Percentiles rank a stretch among this genome's conserved stretches.
Evolutionary conservation across 306 rosid species (phyloP).

Genomic region (Gastrolobium bilobum): DNA sequence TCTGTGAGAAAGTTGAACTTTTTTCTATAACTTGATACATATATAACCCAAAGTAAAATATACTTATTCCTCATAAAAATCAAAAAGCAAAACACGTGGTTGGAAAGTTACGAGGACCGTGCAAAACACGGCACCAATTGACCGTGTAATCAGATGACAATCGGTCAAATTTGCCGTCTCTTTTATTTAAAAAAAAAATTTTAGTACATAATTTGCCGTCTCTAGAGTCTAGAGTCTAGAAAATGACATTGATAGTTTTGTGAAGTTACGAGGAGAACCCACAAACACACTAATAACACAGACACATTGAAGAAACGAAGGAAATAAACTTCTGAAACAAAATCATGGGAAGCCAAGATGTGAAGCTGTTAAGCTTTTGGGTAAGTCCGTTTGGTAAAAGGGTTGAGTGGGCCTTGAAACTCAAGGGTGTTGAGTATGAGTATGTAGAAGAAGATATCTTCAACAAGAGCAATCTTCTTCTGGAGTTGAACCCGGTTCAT

Average conservation of each 20-base stretch:
- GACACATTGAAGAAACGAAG: too few species aligned
- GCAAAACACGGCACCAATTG: too few species aligned
- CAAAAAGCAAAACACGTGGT: too few species aligned
- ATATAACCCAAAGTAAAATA: too few species aligned
- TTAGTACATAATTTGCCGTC: too few species aligned
- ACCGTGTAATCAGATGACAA: too few species aligned
- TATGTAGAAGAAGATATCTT: slow-evolving; percentile 59
- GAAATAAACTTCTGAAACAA: not conserved
- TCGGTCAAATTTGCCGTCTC: not conserved
- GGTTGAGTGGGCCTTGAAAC: slow-evolving; percentile 52
- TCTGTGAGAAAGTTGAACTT: too few species aligned
- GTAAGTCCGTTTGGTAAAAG: slow-evolving; percentile 49
- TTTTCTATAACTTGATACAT: too few species aligned
- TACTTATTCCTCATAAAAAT: too few species aligned
- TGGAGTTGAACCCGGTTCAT: slow-evolving; percentile 55
- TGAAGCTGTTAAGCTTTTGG: slow-evolving; percentile 46
- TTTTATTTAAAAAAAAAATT: too few species aligned
- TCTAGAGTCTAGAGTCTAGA: not conserved
- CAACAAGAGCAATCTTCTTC: slow-evolving; percentile 54
- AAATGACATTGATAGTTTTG: not conserved
- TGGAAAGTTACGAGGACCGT: too few species aligned
- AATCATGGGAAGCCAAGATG: slow-evolving; percentile 46
- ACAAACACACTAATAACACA: too few species aligned
- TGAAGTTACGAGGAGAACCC: not conserved
- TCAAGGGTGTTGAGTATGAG: slow-evolving; percentile 49